Evolutionary conservation across 495 filamentous ascomycete species (phyloP).

Genomic region (Xylaria telfairii): DNA sequence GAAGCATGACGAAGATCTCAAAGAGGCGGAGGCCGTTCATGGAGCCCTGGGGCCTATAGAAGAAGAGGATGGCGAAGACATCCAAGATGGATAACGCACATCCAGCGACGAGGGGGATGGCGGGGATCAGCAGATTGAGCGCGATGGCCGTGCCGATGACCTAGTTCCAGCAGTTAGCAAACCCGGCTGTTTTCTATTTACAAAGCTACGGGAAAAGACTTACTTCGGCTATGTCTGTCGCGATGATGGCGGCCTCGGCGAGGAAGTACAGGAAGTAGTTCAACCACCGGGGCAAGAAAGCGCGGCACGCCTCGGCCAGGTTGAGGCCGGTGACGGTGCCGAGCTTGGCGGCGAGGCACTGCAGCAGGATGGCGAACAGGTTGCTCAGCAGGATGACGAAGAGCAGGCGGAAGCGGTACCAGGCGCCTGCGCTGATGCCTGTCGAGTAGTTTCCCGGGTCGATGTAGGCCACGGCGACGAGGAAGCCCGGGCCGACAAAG

Average conservation of each 20-base stretch:
- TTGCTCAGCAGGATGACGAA: constrained; percentile 86
- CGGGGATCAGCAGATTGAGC: constrained; percentile 77
- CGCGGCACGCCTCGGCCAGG: constrained; percentile 77
- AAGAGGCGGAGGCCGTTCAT: constrained; percentile 78
- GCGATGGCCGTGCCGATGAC: constrained; percentile 92
- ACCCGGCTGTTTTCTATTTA: too few species aligned
- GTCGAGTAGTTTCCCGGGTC: constrained; percentile 88
- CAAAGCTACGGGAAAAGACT: neutral
- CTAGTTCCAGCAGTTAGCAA: constrained; percentile 45
- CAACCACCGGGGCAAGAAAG: constrained; percentile 77
- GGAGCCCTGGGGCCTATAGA: constrained; percentile 77
- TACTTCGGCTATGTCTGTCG: constrained; percentile 87
- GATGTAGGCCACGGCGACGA: constrained; percentile 77
- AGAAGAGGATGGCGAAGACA: constrained; percentile 83
- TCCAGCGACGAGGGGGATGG: constrained; percentile 83
- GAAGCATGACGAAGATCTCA: constrained; percentile 77
- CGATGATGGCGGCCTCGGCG: constrained; percentile 81
- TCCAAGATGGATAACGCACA: constrained; percentile 86
- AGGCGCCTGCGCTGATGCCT: constrained; percentile 75
- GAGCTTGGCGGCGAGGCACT: constrained; percentile 82
- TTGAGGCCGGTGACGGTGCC: constrained; percentile 86
- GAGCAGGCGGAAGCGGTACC: constrained; percentile 69
- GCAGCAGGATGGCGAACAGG: constrained; percentile 81
- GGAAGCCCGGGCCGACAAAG: constrained; percentile 87
- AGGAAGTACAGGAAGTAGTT: constrained; percentile 76